phyloP scores from a whole-genome alignment of 371 early-diverging fungal species.

The Thermomucor indicae-seudaticae region DNA sequence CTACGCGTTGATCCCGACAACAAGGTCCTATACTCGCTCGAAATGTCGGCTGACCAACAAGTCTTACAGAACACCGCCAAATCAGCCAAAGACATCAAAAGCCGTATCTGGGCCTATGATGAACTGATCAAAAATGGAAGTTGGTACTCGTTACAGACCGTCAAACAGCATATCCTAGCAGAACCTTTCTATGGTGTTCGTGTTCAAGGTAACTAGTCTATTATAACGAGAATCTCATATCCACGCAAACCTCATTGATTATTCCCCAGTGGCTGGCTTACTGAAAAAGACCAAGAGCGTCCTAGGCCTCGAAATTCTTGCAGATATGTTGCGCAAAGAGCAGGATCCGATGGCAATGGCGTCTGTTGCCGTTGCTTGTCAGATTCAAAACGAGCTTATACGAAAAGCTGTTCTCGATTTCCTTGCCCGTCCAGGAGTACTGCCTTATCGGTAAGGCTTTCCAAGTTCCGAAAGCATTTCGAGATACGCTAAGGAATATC shows the following conservation, averaged over 20 bases:
- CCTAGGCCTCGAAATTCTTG: slow-evolving; percentile 36
- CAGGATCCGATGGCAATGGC: slow-evolving; percentile 30
- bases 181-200: slow-evolving; percentile 54
- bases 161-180: slow-evolving; percentile 16
- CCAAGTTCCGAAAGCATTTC: too few species aligned
- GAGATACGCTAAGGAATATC: too few species aligned
- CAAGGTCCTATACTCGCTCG: slow-evolving; percentile 37
- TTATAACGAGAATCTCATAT: neutral
- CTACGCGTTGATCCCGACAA: slow-evolving; percentile 52
- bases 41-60: slow-evolving; percentile 44
- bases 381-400: slow-evolving; percentile 27
- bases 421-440: slow-evolving; percentile 15
- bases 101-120: slow-evolving; percentile 42
- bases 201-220: slow-evolving; percentile 11
- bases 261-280: slow-evolving; percentile 23
- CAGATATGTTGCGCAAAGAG: slow-evolving; percentile 38
- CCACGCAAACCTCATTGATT: neutral
- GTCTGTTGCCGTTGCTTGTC: slow-evolving; percentile 13
- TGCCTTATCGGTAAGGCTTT: slow-evolving; percentile 25
- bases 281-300: slow-evolving; percentile 31
- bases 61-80: slow-evolving; percentile 41
- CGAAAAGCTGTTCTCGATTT: slow-evolving; percentile 32
- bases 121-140: slow-evolving; percentile 41
- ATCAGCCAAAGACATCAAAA: slow-evolving; percentile 18
- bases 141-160: slow-evolving; percentile 34